Percentiles rank a stretch among this genome's conserved stretches.
Evolutionary conservation across 306 rosid genomes (phyloP).

Genomic region (Acacia melanoxylon): DNA sequence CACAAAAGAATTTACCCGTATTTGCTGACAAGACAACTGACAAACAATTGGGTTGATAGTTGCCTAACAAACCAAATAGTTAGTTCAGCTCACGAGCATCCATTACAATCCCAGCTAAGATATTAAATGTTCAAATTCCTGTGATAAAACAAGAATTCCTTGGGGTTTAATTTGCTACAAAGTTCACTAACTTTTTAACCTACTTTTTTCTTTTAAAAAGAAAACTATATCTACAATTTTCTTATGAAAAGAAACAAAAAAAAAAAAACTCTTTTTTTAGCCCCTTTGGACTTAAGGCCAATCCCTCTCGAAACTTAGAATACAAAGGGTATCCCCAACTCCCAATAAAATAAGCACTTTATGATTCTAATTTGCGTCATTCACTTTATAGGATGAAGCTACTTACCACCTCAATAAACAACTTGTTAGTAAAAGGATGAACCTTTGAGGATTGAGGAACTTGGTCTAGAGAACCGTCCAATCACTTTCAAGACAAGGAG

Average conservation of each 20-base stretch:
- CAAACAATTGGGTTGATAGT: background rate
- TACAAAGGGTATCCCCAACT: no score
- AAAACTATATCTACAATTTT: conserved; percentile 51
- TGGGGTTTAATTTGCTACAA: conserved; percentile 3
- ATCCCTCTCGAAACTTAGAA: no score
- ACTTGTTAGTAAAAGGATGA: background rate
- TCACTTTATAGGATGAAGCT: fast-evolving
- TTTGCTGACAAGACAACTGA: background rate
- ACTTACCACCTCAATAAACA: no score
- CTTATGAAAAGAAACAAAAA: background rate
- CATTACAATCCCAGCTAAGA: background rate
- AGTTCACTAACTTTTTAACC: conserved; percentile 2
- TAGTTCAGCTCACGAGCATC: background rate
- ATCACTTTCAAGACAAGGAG: conserved; percentile 40
- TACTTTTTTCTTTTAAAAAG: background rate
- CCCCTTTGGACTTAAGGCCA: no score
- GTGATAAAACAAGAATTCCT: conserved; percentile 2
- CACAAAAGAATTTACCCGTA: background rate
- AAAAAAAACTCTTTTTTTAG: background rate
- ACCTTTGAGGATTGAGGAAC: background rate
- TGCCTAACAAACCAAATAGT: background rate
- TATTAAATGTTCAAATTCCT: background rate
- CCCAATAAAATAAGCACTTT: no score
- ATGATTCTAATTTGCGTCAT: no score
- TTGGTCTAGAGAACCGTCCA: conserved; percentile 64